Evolutionary conservation across 768 basidiomycete genomes (phyloP).

Genomic region (Suillus subaureus): DNA sequence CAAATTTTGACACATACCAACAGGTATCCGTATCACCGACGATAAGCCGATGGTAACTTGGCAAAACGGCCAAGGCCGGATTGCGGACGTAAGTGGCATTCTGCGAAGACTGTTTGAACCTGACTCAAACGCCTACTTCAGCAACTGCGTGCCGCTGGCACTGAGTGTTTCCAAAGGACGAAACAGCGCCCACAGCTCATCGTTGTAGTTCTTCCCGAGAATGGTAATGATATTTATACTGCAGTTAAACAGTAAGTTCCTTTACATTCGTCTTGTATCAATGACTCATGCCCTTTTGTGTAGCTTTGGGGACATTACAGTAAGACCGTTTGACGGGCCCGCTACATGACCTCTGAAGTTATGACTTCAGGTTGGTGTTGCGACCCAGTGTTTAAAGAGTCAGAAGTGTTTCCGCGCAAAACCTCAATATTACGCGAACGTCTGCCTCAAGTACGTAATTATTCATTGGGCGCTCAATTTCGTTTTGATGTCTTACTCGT

Average conservation of each 20-base stretch:
- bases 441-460: conserved; percentile 67
- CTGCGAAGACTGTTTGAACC: not conserved
- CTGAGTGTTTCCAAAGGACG: conserved; percentile 42
- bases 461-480: not conserved
- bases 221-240: conserved; percentile 74
- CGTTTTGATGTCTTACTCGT: conserved; percentile 5
- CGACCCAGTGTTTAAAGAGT: conserved; percentile 78
- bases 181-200: conserved; percentile 55
- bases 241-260: conserved; percentile 73
- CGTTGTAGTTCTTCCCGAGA: conserved; percentile 72
- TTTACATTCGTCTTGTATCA: conserved; percentile 1
- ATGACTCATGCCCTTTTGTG: conserved; percentile 12
- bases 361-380: conserved; percentile 59
- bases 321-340: conserved; percentile 27
- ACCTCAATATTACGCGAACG: conserved; percentile 80
- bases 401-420: conserved; percentile 68
- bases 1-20: not conserved
- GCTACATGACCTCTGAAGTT: not conserved
- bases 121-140: conserved; percentile 20
- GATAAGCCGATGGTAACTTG: conserved; percentile 49
- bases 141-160: conserved; percentile 56
- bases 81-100: conserved; percentile 42
- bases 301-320: conserved; percentile 73
- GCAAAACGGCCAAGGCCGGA: conserved; percentile 59
- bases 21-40: conserved; percentile 62